Evolutionary conservation across 2,329 filamentous ascomycete genomes (phyloP), one percentile per base, ranked within the genome.

Genomic region (Fusarium citri): DNA sequence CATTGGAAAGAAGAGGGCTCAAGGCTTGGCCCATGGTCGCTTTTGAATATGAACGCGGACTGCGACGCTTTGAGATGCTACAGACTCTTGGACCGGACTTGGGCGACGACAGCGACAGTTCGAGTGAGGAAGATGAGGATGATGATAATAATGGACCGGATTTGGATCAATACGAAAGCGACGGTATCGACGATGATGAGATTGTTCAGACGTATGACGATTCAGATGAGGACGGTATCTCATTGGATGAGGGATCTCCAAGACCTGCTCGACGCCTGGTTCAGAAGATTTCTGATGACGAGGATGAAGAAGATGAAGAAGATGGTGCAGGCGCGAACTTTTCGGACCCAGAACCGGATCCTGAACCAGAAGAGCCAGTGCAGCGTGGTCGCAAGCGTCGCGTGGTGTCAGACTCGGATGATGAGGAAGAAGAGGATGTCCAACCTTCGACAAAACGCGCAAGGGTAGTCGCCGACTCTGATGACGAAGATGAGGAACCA

Each of bases 161-260:
- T 20, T 47, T 68, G 4, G 71, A 80, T 30, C 74, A 78, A 46
- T 82, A 83, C 18, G 81, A 83, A 41, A 80, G 80, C 45, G 80
- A 81, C 1, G 79, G 79, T 0, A 81, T 83, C 9, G 80, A 82
- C 40, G 80, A 82, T 48, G 72, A 57, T 2, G 74, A 74, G 11
- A 74, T 80, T 15, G 59, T 73, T 2, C 75, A 79, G 18, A 59
- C 67, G 5, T 62, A 65, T 2, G 64, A 73, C 2, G 66, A 70
- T 16, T 76, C 76, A 3, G 76, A 77, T 6, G 77, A 76, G 34
- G 73, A 77, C 8, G 73, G 74, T 0, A 72, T 76, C 14, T 67
- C 68, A 5, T 20, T 75, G 3, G 61, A 63, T 16, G 55, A 57
- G 6, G 48, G 59, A 9, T 61, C 57, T 0, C 54, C 55, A 15